Conservation (phyloP, 169 alveolate genomes). For the Eimeria maxima region DNA sequence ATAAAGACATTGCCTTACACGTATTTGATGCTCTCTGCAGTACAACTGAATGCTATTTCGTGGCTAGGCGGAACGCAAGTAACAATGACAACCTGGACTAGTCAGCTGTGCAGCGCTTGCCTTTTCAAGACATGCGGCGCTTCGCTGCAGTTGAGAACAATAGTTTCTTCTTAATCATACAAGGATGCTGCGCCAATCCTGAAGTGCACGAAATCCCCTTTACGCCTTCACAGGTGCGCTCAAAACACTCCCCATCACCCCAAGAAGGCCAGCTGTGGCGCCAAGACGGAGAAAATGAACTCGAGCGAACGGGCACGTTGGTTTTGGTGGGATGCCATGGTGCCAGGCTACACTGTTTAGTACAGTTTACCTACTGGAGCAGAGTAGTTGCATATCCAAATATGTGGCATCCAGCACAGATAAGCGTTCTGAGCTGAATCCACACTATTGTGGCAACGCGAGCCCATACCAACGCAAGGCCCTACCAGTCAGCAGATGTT, state of each 20-base stretch:
- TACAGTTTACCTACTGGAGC: not conserved
- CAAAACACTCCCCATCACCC: not conserved
- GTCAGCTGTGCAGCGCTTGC: not conserved
- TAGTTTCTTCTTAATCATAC: not conserved
- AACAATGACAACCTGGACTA: not conserved
- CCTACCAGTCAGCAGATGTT: not conserved
- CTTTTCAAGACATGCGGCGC: not conserved
- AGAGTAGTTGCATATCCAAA: not conserved
- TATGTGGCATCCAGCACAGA: not conserved
- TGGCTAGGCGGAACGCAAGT: not conserved
- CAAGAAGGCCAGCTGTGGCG: not conserved
- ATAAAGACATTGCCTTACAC: conserved; percentile 13
- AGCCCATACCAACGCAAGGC: not conserved
- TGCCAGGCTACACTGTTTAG: not conserved
- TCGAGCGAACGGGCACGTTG: not conserved
- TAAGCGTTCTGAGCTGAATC: not conserved
- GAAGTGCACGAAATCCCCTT: not conserved
- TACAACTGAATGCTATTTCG: not conserved
- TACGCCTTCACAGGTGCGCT: not conserved
- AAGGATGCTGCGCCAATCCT: not conserved
- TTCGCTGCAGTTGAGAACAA: not conserved
- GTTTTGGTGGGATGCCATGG: not conserved
- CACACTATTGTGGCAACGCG: not conserved
- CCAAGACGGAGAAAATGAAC: not conserved
- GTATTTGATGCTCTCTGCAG: conserved; percentile 59